These are phyloP conservation scores for Picea abies DNA, from an alignment of 83 land plant species.

Conservation along the genomic window DNA sequence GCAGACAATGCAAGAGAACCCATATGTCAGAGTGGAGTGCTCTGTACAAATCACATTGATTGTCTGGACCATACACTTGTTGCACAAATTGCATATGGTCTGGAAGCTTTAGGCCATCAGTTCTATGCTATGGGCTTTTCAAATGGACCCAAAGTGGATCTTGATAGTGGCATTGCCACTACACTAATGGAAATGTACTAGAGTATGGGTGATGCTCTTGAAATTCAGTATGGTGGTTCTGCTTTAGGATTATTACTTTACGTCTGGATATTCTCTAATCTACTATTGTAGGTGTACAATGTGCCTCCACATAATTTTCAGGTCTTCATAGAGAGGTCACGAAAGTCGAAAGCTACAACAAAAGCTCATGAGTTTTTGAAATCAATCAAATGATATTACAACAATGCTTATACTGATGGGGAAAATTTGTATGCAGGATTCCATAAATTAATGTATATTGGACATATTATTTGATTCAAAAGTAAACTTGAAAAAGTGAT, in stretches of 20 bases:
- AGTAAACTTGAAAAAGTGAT: too few species aligned
- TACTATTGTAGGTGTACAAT: not conserved
- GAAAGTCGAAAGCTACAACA: conserved; percentile 98
- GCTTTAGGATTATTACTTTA: too few species aligned
- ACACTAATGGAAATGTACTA: conserved; percentile 97
- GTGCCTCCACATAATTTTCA: not conserved
- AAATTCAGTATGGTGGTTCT: conserved; percentile 97
- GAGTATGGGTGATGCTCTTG: conserved; percentile 97
- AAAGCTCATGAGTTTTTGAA: conserved; percentile 93
- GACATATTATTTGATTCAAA: too few species aligned
- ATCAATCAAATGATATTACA: conserved; percentile 92
- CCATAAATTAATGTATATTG: conserved; percentile 32
- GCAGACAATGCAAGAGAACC: too few species aligned
- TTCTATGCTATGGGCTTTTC: too few species aligned
- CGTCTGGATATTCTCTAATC: too few species aligned
- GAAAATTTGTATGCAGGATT: conserved; percentile 86
- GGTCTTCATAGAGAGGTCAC: conserved; percentile 70
- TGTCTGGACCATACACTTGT: too few species aligned
- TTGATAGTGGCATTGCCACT: conserved; percentile 62
- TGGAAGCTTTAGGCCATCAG: too few species aligned
- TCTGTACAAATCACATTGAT: too few species aligned
- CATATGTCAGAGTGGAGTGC: too few species aligned
- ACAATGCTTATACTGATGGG: conserved; percentile 97
- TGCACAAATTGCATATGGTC: too few species aligned
- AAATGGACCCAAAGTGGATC: too few species aligned